Evolutionary conservation across 805 yeast genomes (phyloP), one percentile per base, ranked within the genome.

Genomic region (Candida tibetensis): DNA sequence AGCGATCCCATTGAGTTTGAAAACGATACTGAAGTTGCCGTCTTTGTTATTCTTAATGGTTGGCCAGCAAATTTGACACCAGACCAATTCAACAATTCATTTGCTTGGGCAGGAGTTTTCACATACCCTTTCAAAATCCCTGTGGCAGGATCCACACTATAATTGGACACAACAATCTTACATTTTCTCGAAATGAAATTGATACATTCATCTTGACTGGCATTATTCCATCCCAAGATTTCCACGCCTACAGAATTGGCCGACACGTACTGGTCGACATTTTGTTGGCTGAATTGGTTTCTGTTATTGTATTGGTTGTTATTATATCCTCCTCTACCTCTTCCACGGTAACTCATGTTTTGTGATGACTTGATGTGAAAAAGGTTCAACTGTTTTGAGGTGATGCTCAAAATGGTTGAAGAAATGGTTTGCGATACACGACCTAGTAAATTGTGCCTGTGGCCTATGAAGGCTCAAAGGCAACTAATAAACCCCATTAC

Each of bases 61-160:
- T 77, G 74, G 7, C 93, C 91, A 1, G 95, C 95, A 66, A 87
- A 89, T 42, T 81, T 70, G 35, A 83, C 80, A n/a, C 96, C 96
- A 29, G 74, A 69, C 76, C 83, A 81, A 42, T 72, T 76, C 29
- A 66, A 57, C 34, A 88, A 62, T 5, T 69, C 72, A 15, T 75
- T 70, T 0, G 88, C 88, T 14, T 85, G 87, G 17, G 62, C 60
- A 21, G 68, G 64, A 3, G 59, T 60, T 28, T 66, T 65, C 12
- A 85, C 90, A 13, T 67, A 68, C 0, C 85, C 95, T 28, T 71
- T 69, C 15, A 88, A 60, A 1, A 74, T 66, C 3, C 79, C 78
- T 5, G 55, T 46, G 8, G 42, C 32, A 7, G 79, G 77, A 39
- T 80, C 80, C 5, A 79, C 75, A 2, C 57, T 49, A 8, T 79